phyloP scores from a whole-genome alignment of 2,329 filamentous ascomycete species.

The Scytalidium sp. region DNA sequence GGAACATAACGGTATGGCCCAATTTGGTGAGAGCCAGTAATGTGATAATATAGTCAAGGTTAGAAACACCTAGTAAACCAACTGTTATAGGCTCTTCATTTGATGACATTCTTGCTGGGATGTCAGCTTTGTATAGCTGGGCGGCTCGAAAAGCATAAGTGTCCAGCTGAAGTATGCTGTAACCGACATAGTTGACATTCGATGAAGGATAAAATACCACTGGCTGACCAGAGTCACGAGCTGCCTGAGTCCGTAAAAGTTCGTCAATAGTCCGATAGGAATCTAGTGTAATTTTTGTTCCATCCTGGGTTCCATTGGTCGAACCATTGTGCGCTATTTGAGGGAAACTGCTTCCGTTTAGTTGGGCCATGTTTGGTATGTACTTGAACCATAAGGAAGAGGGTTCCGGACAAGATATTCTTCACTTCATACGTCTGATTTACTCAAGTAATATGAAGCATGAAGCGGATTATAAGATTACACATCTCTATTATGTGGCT shows the following conservation, averaged over 20 bases:
- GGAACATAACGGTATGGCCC: conserved; percentile 49
- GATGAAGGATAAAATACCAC: conserved; percentile 11
- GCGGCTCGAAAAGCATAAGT: conserved; percentile 11
- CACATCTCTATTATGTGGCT: neutral
- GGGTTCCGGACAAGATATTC: neutral
- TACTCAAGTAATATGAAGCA: neutral
- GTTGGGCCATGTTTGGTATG: neutral
- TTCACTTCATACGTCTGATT: neutral
- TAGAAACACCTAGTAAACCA: conserved; percentile 22
- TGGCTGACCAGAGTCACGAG: conserved; percentile 4
- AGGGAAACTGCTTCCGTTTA: neutral
- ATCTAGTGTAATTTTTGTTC: neutral
- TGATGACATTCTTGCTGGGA: conserved; percentile 12
- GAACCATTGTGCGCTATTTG: neutral
- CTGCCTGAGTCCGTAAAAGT: conserved; percentile 12
- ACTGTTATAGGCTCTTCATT: conserved; percentile 6
- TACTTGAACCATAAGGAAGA: neutral
- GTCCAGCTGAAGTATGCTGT: conserved; percentile 12
- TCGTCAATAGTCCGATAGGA: conserved; percentile 13
- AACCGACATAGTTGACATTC: conserved; percentile 13
- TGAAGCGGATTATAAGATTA: neutral
- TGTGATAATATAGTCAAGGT: conserved; percentile 47
- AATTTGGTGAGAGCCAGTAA: conserved; percentile 48
- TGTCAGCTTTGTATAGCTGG: conserved; percentile 5
- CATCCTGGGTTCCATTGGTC: neutral